Percentiles rank a stretch among this genome's conserved stretches.
Conservation (phyloP, 2,329 filamentous ascomycete genomes). For the Arthrobotrys conoides region DNA sequence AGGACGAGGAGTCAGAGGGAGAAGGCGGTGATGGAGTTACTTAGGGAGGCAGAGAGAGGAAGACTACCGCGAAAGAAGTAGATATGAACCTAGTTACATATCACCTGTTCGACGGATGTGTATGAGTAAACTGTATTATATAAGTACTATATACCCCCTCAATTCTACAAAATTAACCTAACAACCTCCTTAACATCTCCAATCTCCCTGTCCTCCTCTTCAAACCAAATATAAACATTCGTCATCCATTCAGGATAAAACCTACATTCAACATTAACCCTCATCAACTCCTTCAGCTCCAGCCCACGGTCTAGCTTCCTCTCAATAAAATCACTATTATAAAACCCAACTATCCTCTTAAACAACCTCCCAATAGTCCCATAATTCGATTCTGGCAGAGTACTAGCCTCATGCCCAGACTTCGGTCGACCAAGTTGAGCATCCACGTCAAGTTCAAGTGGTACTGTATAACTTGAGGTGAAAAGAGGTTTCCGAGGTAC, state of each 20-base stretch:
- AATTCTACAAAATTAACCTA: neutral
- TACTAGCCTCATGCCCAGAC: too few species aligned
- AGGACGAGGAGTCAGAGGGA: constrained; percentile 20
- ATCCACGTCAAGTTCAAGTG: too few species aligned
- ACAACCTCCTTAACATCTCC: neutral
- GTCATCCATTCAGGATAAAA: neutral
- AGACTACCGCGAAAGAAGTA: constrained; percentile 5
- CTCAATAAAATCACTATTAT: neutral
- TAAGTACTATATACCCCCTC: too few species aligned
- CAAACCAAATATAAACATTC: neutral
- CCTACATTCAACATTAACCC: neutral
- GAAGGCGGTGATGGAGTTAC: constrained; percentile 23
- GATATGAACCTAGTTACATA: neutral
- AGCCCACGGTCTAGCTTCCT: neutral
- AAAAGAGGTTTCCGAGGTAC: neutral
- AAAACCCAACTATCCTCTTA: neutral
- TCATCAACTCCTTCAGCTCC: neutral
- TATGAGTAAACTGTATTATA: neutral
- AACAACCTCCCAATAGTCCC: too few species aligned
- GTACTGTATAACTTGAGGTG: too few species aligned
- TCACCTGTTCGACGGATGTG: neutral
- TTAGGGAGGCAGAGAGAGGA: constrained; percentile 12
- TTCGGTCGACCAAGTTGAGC: too few species aligned
- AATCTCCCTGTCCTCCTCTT: neutral
- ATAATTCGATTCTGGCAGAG: too few species aligned